Evolutionary conservation across 306 rosid species (phyloP), one percentile per base, ranked within the genome.

Genomic region (Cicer judaicum): DNA sequence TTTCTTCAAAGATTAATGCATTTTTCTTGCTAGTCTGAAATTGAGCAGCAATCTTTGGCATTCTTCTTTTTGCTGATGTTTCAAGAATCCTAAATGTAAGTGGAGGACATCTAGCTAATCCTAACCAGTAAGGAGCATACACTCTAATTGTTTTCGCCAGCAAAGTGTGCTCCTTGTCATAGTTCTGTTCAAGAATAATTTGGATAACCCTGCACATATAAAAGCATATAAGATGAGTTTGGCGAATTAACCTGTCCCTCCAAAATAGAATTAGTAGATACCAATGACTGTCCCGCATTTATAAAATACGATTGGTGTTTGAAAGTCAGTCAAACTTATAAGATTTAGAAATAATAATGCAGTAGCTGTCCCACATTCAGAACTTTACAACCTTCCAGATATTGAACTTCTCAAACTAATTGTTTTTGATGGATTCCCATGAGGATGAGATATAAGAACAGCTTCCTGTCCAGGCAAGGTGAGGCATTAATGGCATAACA

Each of bases 41-140:
- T 18, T 62, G 88, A 72, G 83, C 60, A 75, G 81, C 75, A 62
- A 88, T 44, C 75, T 83, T 88, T 69, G 83, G 62, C 40, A 70
- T 74, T 36, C 78, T 82, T 75, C 87, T 85, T 82, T 87, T 88
- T 73, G 90, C 89, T 42, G 87, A 64, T 74, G 80, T 64, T 81
- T 91, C 87, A 64, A 94, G 66, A 79, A 94, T 88, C 80, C 91
- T 90, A 52, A 81, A 89, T 59, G 87, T 85, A 53, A 94, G 93
- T 55, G 97, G 92, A 69, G 96, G 99, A 64, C 99, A 94, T 72
- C 96, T 84, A 71, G 92, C 87, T 62, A 87, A 77, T 71, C 84
- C 86, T 64, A 88, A 82, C 99, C 99, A 94, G 80, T 85, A 94
- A 38, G 99, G 96, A 82, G 99, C 95, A 65, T 94, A 90, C 43